Base-by-base conservation (phyloP, 2,329 filamentous ascomycete genomes). In the Colletotrichum tropicale region DNA sequence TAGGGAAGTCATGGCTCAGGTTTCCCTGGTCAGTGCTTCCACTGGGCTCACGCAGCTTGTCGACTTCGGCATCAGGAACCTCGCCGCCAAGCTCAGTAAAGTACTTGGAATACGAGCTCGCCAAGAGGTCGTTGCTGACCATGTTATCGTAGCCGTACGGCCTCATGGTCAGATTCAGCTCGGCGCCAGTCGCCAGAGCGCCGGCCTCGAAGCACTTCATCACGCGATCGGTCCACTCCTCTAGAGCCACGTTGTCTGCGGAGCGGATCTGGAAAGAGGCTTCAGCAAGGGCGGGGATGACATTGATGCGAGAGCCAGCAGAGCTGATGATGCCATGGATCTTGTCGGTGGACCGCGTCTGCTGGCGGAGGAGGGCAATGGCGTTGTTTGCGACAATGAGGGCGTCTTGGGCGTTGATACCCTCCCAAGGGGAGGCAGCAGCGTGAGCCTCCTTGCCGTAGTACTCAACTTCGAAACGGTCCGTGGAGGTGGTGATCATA, bases 201-300 rank as follows among this genome's bases (percentile, higher is more conserved):
- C 78, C 78, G 4, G 80, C 80, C 32, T 83, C 80, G 65, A 81
- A 82, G 30, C 80, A 83, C 21, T 79, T 78, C 15, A 76, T 68
- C 5, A 82, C 77, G 0, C 80, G 77, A 12, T 78, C 77, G 0
- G 76, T 78, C 26, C 81, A 79, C 13, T 77, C 71, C 6, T 81
- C 78, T 0, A 79, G 58, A 4, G 79, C 74, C 7, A 76, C 73
- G 12, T 79, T 73, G 79, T 89, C 84, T 70, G 87, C 84, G 56
- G 85, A 89, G 28, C 91, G 91, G 79, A 92, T 87, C 55, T 89
- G 89, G 78, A 85, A 91, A 8, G 92, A 93, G 79, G 89, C 89
- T 55, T 88, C 89, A 24, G 91, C 90, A 6, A 93, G 92, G 2
- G 84, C 82, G 0, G 86, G 84, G 43, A 88, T 87, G 21, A 88